Percentiles rank a stretch among this genome's conserved stretches.
phyloP scores from a whole-genome alignment of 2,329 filamentous ascomycete species.

The Epichloe typhina region DNA sequence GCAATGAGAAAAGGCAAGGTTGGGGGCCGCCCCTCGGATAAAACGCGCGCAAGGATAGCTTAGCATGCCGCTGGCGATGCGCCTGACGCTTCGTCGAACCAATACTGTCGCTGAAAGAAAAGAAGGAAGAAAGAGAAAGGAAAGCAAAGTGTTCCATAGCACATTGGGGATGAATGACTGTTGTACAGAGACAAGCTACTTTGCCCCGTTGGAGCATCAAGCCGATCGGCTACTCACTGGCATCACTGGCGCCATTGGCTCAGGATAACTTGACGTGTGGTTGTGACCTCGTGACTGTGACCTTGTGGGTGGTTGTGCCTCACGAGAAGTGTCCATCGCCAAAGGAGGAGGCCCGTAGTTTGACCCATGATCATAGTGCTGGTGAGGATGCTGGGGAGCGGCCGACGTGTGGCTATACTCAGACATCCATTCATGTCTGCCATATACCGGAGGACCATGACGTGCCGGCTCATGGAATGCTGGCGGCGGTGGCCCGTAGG shows the following conservation, averaged over 20 bases:
- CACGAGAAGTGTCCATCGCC: background rate
- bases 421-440: slow-evolving; percentile 1
- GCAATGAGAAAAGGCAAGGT: too few relatives aligned
- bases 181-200: background rate
- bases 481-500: background rate
- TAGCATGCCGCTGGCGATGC: too few relatives aligned
- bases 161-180: slow-evolving; percentile 5
- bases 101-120: too few relatives aligned
- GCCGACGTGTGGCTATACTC: background rate
- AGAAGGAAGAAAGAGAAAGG: too few relatives aligned
- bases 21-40: too few relatives aligned
- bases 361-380: background rate
- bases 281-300: background rate
- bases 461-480: slow-evolving; percentile 3
- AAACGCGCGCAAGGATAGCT: too few relatives aligned
- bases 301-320: background rate
- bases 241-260: background rate
- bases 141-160: background rate
- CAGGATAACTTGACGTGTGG: slow-evolving; percentile 2
- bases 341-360: background rate
- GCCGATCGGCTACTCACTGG: background rate
- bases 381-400: background rate
- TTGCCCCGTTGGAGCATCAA: background rate
- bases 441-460: slow-evolving; percentile 1
- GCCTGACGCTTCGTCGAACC: too few relatives aligned